Percentiles rank a stretch among this genome's conserved stretches.
Evolutionary conservation across 2,329 filamentous ascomycete genomes (phyloP).

Genomic region (Lasiodiplodia theobromae): DNA sequence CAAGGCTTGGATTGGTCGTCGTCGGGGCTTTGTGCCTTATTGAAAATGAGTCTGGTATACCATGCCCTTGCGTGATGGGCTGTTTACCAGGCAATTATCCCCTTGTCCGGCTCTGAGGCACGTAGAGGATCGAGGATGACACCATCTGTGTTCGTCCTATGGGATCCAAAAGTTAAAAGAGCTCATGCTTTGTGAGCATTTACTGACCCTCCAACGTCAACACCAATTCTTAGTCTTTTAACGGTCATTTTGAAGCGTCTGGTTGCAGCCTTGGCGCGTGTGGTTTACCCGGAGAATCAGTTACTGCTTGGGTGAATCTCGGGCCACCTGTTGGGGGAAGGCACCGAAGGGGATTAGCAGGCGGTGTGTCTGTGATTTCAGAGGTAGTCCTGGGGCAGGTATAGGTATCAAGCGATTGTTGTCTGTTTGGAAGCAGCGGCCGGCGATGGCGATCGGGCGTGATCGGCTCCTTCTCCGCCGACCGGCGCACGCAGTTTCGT

Average conservation of each 20-base stretch:
- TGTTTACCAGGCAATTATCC: conserved; percentile 31
- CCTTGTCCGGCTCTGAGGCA: conserved; percentile 36
- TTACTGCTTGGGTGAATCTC: no score
- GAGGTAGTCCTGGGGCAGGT: not conserved
- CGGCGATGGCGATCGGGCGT: not conserved
- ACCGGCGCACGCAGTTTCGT: conserved; percentile 3
- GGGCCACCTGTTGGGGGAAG: no score
- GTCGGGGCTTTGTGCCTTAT: conserved; percentile 46
- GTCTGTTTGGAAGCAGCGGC: not conserved
- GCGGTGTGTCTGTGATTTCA: not conserved
- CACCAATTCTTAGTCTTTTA: conserved; percentile 37
- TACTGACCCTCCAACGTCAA: conserved; percentile 46
- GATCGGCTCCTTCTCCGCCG: conserved; percentile 25
- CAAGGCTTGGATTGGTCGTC: conserved; percentile 51
- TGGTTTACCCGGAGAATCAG: conserved; percentile 13
- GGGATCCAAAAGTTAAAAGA: not conserved
- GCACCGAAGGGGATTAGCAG: no score
- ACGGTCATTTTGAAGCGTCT: not conserved
- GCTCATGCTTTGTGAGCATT: no score
- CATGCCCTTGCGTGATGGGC: no score
- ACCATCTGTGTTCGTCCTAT: conserved; percentile 47
- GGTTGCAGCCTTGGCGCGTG: not conserved
- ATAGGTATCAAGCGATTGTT: not conserved
- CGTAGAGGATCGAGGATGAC: conserved; percentile 41
- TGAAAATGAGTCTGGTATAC: not conserved